A percentile compares a stretch with the other conserved stretches of the same genome.
Conservation (phyloP, 768 basidiomycete species). For the Pleurotus djamor region DNA sequence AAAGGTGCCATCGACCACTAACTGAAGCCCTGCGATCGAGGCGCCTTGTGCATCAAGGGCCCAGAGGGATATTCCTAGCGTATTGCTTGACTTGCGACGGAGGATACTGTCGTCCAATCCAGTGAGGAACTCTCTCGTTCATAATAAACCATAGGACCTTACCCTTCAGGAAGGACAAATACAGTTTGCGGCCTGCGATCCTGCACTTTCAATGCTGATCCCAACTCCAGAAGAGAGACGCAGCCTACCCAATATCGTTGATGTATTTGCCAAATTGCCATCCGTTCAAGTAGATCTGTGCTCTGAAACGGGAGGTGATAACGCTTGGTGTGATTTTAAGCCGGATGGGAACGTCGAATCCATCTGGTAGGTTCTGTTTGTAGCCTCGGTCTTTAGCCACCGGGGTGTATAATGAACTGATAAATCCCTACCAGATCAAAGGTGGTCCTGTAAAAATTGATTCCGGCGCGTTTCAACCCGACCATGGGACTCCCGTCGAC, state of each 20-base stretch:
- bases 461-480: constrained; percentile 31
- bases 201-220: not conserved
- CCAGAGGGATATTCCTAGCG: constrained; percentile 47
- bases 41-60: constrained; percentile 42
- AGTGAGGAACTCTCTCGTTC: not conserved
- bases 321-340: constrained; percentile 41
- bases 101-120: constrained; percentile 29
- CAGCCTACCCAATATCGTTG: constrained; percentile 44
- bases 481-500: constrained; percentile 26
- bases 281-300: constrained; percentile 49
- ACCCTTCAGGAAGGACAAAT: constrained; percentile 50
- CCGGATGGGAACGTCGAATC: constrained; percentile 42
- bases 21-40: constrained; percentile 34
- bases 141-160: not conserved
- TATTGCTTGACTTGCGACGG: constrained; percentile 38
- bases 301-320: constrained; percentile 44
- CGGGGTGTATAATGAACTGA: not conserved
- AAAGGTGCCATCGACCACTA: constrained; percentile 45
- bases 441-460: constrained; percentile 43
- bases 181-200: constrained; percentile 39
- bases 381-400: not conserved
- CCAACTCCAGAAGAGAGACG: not conserved
- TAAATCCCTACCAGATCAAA: constrained; percentile 31
- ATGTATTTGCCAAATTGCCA: constrained; percentile 55
- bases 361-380: constrained; percentile 31